Evolutionary conservation across 1,139 yeast species (phyloP).

Genomic region (Hanseniaspora sp.): DNA sequence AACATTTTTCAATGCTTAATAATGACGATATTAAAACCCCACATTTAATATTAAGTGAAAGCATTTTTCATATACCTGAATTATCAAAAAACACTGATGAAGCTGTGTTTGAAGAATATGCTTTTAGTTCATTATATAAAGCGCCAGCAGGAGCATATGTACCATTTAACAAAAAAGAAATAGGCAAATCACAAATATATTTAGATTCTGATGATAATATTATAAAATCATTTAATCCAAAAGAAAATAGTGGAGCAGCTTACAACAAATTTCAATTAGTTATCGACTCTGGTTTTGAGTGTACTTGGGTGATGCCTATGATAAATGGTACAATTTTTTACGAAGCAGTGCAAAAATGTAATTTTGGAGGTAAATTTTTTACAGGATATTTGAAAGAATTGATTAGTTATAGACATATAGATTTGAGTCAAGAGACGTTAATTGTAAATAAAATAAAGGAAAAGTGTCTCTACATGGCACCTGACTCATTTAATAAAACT

Average conservation of each 20-base stretch:
- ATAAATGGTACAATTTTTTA: constrained; percentile 68
- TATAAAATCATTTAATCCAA: constrained; percentile 8
- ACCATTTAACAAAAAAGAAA: constrained; percentile 36
- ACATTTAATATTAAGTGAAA: constrained; percentile 38
- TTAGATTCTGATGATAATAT: constrained; percentile 17
- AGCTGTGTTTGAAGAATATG: constrained; percentile 87
- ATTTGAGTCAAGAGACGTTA: constrained; percentile 82
- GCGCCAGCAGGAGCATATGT: constrained; percentile 53
- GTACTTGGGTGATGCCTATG: constrained; percentile 81
- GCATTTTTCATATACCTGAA: constrained; percentile 74
- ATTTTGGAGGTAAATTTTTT: constrained; percentile 72
- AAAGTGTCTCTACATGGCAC: constrained; percentile 61
- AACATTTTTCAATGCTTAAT: constrained; percentile 30
- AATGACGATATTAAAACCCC: constrained; percentile 18
- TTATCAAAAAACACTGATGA: constrained; percentile 81
- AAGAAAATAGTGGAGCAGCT: constrained; percentile 16
- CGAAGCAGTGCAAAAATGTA: constrained; percentile 58
- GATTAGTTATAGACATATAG: constrained; percentile 83
- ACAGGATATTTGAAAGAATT: constrained; percentile 76
- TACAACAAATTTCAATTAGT: constrained; percentile 61
- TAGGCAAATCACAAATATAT: constrained; percentile 18
- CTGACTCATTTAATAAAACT: constrained; percentile 47
- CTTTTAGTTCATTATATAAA: constrained; percentile 45
- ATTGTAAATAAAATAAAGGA: constrained; percentile 81
- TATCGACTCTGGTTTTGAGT: constrained; percentile 77